phyloP scores from a whole-genome alignment of 2,329 filamentous ascomycete genomes.

The Daldinia sp. region DNA sequence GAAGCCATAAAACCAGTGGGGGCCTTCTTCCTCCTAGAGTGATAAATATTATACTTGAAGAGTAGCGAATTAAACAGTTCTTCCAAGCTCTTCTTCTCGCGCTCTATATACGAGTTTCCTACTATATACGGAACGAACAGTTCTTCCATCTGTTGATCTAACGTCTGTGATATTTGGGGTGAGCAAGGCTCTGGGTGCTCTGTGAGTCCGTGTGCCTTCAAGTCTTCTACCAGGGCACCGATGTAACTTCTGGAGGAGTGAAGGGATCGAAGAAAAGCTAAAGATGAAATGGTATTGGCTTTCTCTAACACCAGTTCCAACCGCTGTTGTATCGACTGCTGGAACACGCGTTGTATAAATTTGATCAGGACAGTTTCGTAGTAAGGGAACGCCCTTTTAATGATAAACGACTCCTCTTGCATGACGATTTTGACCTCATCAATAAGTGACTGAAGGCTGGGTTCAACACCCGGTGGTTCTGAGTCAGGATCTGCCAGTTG shows the following conservation, averaged over 20 bases:
- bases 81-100: constrained; percentile 76
- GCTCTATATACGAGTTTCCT: constrained; percentile 77
- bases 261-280: constrained; percentile 90
- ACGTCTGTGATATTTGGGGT: constrained; percentile 81
- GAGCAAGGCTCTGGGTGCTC: constrained; percentile 95
- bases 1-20: constrained; percentile 94
- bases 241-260: constrained; percentile 94
- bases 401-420: constrained; percentile 96
- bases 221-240: constrained; percentile 85
- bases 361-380: constrained; percentile 93
- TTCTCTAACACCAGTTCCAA: constrained; percentile 97
- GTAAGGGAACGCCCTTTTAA: constrained; percentile 95
- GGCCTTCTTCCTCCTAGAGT: constrained; percentile 87
- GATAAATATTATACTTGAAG: constrained; percentile 97
- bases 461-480: constrained; percentile 90
- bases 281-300: constrained; percentile 88
- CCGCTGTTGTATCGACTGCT: constrained; percentile 96
- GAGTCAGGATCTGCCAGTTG: constrained; percentile 93
- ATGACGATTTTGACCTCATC: constrained; percentile 96
- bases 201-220: constrained; percentile 93
- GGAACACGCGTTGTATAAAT: constrained; percentile 95
- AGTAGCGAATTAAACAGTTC: constrained; percentile 90
- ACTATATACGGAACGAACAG: constrained; percentile 79
- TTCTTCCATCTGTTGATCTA: constrained; percentile 81
- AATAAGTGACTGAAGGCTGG: constrained; percentile 88